A percentile compares a stretch with the other conserved stretches of the same genome.
Evolutionary conservation across 2,329 filamentous ascomycete species (phyloP).

Genomic region (Diplodia mutila): DNA sequence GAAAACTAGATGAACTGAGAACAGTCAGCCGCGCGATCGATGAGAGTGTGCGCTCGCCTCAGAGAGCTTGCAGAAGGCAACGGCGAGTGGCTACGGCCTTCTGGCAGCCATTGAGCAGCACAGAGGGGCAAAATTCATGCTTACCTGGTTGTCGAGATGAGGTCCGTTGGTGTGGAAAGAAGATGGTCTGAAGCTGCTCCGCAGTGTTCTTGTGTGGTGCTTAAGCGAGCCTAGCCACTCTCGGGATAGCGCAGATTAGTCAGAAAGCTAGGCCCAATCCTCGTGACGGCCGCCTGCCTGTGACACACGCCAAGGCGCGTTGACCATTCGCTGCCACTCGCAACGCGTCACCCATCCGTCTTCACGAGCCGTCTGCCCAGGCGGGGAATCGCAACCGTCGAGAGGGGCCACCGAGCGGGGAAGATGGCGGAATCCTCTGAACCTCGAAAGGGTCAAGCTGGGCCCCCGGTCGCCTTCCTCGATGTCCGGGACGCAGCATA

Average conservation of each 20-base stretch:
- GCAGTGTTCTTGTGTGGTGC: constrained; percentile 23
- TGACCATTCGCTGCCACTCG: background rate
- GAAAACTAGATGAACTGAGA: constrained; percentile 42
- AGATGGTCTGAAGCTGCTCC: constrained; percentile 14
- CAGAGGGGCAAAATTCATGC: constrained; percentile 29
- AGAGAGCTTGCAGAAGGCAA: constrained; percentile 25
- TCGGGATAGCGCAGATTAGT: constrained; percentile 1
- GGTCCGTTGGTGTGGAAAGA: constrained; percentile 44
- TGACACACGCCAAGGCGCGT: constrained; percentile 21
- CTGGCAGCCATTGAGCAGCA: constrained; percentile 14
- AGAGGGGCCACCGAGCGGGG: constrained; percentile 5
- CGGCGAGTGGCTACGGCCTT: constrained; percentile 23
- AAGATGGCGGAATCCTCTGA: background rate
- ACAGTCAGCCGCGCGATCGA: background rate
- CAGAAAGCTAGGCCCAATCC: background rate
- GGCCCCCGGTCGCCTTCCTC: constrained; percentile 4
- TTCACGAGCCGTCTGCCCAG: background rate
- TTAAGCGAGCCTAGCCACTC: constrained; percentile 23
- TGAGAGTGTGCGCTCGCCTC: constrained; percentile 27
- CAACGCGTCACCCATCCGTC: background rate
- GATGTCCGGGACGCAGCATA: constrained; percentile 17
- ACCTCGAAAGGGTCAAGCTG: background rate
- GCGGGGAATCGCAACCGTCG: background rate
- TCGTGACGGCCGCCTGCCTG: background rate
- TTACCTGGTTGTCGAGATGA: constrained; percentile 50